phyloP scores from a whole-genome alignment of 139 green algal genomes.

The Ettlia oleoabundans region DNA sequence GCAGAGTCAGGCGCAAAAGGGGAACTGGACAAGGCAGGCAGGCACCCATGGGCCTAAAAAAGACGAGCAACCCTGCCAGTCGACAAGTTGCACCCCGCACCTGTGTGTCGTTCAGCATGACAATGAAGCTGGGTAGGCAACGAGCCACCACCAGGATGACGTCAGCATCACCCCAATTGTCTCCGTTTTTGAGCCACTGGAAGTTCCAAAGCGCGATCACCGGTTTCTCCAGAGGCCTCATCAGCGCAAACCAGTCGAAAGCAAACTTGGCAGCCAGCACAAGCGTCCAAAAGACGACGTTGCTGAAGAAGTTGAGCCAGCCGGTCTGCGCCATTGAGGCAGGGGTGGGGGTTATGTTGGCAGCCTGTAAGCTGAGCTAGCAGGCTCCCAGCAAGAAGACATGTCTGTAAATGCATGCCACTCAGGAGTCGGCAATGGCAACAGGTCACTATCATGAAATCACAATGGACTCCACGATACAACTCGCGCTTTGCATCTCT shows the following conservation, averaged over 20 bases:
- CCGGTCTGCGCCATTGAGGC: no score
- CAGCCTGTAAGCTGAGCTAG: no score
- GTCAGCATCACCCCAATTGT: conserved; percentile 33
- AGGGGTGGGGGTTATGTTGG: no score
- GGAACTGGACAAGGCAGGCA: background rate
- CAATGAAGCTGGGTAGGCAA: conserved; percentile 43
- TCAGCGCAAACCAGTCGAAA: conserved; percentile 70
- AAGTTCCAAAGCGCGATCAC: conserved; percentile 47
- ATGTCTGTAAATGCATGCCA: no score
- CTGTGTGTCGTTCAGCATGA: conserved; percentile 51
- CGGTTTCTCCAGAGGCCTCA: conserved; percentile 45
- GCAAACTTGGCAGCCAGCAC: conserved; percentile 62
- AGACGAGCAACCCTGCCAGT: background rate
- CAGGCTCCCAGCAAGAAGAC: no score
- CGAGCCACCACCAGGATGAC: conserved; percentile 48
- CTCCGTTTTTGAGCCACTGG: conserved; percentile 32
- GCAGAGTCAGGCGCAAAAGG: no score
- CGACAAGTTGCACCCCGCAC: no score
- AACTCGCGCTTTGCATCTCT: no score
- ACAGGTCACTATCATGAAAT: no score
- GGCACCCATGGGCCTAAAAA: background rate
- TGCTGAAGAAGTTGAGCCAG: conserved; percentile 52
- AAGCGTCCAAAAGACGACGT: conserved; percentile 65
- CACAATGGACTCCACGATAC: no score
- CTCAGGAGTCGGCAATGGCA: no score